Base-by-base conservation (phyloP, 1,284 basidiomycete genomes). In the Trametes pubescens region DNA sequence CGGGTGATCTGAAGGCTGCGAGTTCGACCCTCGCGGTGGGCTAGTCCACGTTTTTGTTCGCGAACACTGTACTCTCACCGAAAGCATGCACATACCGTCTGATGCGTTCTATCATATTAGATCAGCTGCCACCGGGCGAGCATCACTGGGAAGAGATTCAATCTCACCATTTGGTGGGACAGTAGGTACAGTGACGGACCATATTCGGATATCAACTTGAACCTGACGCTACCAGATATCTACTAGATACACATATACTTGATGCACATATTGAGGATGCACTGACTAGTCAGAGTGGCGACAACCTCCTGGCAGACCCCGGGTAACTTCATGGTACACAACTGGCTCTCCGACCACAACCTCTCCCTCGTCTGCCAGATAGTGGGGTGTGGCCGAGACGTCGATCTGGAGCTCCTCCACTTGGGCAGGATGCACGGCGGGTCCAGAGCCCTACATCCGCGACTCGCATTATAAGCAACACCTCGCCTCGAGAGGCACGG, bases 1-100 rank as follows among this genome's bases (percentile, higher is more conserved):
- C 63, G 61, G 64, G 68, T 56, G 53, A 69, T 90, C 88, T 90
- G 90, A 92, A 91, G 90, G 90, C 89, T 92, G 90, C 88, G 88
- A 91, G 90, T 92, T 92, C 90, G 90, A 92, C 89, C 89, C 90
- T 91, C 90, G 88, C 89, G 89, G 89, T 92, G 90, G 90, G 89
- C 90, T 91, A 89, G 34, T 24, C 44, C 21, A 51, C 29, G 18
- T 52, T 54, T 54, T 54, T 40, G 34, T 21, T 16, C 37, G 29
- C 29, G 29, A 8, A 32, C 29, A 32, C 29, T 32, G 29, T 8
- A 32, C 29, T 32, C 8, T 8, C 29, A 32, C 29, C 29, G 4
- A 32, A 32, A 8, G 29, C 29, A 32, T 32, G 8, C 29, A 8
- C 8, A 32, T 32, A 8, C 29, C 29, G 29, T 32, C 29, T 3